Evolutionary conservation across 768 basidiomycete species (phyloP).

Genomic region (Boletellus ananas): DNA sequence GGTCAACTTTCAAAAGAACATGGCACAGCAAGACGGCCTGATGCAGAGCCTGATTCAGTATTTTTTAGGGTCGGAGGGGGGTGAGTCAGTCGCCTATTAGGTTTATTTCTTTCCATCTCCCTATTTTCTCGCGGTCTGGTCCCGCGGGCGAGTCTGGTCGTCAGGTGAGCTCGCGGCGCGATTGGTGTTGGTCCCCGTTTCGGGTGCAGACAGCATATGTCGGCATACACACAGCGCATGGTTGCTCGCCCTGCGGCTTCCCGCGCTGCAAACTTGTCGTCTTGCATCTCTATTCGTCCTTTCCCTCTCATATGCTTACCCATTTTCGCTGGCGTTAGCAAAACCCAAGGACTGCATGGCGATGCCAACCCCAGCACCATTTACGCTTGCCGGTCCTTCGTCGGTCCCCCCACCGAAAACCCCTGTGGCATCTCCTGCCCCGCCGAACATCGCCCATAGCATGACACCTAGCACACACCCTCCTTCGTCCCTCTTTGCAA

Average conservation of each 20-base stretch:
- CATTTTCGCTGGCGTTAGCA: slow-evolving; percentile 5
- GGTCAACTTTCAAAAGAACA: slow-evolving; percentile 66
- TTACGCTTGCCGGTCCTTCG: slow-evolving; percentile 7
- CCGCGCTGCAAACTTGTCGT: background rate
- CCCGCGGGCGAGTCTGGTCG: background rate
- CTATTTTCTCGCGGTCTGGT: background rate
- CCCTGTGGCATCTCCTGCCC: slow-evolving; percentile 10
- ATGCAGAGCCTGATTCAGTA: slow-evolving; percentile 81
- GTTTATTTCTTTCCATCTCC: background rate
- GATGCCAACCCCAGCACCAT: slow-evolving; percentile 10
- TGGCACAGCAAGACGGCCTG: slow-evolving; percentile 81
- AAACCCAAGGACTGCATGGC: slow-evolving; percentile 22
- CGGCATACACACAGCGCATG: background rate
- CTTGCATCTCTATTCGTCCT: background rate
- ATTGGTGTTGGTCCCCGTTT: background rate
- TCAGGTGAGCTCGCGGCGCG: background rate
- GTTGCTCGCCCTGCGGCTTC: background rate
- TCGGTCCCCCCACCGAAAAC: slow-evolving; percentile 17
- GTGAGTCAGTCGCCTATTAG: slow-evolving; percentile 34
- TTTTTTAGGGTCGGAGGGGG: slow-evolving; percentile 68
- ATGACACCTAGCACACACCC: slow-evolving; percentile 33
- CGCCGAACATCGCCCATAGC: slow-evolving; percentile 18
- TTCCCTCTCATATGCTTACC: slow-evolving; percentile 6
- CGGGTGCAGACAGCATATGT: background rate
- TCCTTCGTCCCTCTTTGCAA: slow-evolving; percentile 25